Percentiles rank a stretch among this genome's conserved stretches.
phyloP scores from a whole-genome alignment of 352 stramenopile species.

The Phytophthora hibernalis region DNA sequence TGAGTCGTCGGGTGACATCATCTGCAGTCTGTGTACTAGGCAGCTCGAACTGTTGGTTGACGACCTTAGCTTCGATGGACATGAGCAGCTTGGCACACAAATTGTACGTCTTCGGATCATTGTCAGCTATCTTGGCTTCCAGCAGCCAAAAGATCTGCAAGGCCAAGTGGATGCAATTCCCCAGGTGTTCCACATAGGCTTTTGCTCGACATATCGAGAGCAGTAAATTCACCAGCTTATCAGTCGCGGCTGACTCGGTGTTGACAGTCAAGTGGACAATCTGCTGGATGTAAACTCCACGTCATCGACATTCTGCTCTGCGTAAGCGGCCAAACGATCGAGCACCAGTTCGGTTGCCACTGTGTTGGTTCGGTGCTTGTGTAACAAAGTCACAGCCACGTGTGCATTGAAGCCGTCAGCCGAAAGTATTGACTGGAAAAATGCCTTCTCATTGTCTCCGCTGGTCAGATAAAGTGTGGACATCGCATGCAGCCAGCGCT shows the following conservation, averaged over 20 bases:
- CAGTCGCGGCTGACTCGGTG: slow-evolving; percentile 60
- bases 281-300: slow-evolving; percentile 85
- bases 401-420: slow-evolving; percentile 71
- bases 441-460: slow-evolving; percentile 52
- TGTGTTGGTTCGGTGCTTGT: slow-evolving; percentile 79
- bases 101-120: slow-evolving; percentile 78
- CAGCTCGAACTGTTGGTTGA: slow-evolving; percentile 82
- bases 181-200: slow-evolving; percentile 77
- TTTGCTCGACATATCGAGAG: slow-evolving; percentile 85
- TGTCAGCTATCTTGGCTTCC: slow-evolving; percentile 79
- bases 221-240: slow-evolving; percentile 74
- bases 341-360: slow-evolving; percentile 70
- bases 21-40: slow-evolving; percentile 36
- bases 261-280: slow-evolving; percentile 82
- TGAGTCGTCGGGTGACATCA: slow-evolving; percentile 51
- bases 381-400: slow-evolving; percentile 68
- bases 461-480: slow-evolving; percentile 69
- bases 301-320: slow-evolving; percentile 73
- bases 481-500: slow-evolving; percentile 80
- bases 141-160: slow-evolving; percentile 74
- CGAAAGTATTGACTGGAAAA: slow-evolving; percentile 67
- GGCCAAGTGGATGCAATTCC: slow-evolving; percentile 83
- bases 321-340: slow-evolving; percentile 68
- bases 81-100: slow-evolving; percentile 81
- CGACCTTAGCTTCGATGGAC: slow-evolving; percentile 85